Evolutionary conservation across 2,329 filamentous ascomycete genomes (phyloP).

Genomic region (Basipetospora chlamydospora): DNA sequence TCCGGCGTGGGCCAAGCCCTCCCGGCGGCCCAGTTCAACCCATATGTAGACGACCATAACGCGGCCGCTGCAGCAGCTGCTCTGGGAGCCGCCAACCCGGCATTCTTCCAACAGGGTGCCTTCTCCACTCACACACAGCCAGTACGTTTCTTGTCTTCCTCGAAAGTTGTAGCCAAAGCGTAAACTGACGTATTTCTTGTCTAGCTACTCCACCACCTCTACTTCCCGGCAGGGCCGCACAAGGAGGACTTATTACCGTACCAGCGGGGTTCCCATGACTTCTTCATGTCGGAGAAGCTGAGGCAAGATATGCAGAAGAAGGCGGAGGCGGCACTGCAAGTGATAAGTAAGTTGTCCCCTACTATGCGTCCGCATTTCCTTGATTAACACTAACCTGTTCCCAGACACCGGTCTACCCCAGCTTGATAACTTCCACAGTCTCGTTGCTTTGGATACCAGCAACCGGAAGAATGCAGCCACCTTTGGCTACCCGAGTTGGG

Average conservation of each 20-base stretch:
- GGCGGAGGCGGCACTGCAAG: constrained; percentile 69
- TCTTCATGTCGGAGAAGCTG: constrained; percentile 78
- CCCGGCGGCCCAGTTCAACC: constrained; percentile 45
- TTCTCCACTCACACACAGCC: constrained; percentile 45
- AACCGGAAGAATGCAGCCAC: constrained; percentile 57
- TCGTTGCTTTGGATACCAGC: constrained; percentile 75
- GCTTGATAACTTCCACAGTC: constrained; percentile 80
- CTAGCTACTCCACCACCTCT: constrained; percentile 79
- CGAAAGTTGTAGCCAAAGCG: too few relatives aligned
- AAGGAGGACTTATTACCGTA: constrained; percentile 70
- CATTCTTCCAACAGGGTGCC: constrained; percentile 21
- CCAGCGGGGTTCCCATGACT: constrained; percentile 75
- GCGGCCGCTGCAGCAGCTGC: constrained; percentile 38
- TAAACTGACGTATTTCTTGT: constrained; percentile 2
- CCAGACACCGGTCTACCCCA: constrained; percentile 51
- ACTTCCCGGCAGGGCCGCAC: constrained; percentile 74
- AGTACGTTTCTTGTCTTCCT: too few relatives aligned
- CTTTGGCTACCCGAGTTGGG: constrained; percentile 84
- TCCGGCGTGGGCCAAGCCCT: constrained; percentile 36
- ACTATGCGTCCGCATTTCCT: background rate
- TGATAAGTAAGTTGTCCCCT: constrained; percentile 38
- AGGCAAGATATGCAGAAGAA: constrained; percentile 84
- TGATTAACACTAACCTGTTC: background rate
- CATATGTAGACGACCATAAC: constrained; percentile 61
- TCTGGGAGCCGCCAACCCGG: constrained; percentile 18